Base-by-base conservation (phyloP, 345 rosid species). In the Arabidopsis arenosa region DNA sequence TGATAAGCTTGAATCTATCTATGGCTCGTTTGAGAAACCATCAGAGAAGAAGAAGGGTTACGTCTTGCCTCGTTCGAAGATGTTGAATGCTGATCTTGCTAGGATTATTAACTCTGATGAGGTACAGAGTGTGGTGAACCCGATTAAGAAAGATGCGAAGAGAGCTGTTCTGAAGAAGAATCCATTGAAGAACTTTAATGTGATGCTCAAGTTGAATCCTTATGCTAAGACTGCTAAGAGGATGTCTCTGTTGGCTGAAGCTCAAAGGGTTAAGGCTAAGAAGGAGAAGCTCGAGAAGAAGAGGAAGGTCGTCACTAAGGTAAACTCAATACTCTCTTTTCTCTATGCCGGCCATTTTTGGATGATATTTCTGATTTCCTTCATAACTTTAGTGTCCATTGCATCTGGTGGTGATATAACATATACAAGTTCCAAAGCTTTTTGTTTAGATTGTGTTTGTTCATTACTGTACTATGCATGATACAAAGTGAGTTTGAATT, bases 181-280 rank as follows among this genome's bases (percentile, higher is more conserved):
- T 47, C 99, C 99, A 7, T 64, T 95, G 68, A 95, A 91, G 97
- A 92, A 95, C 39, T 71, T 90, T 48, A 89, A 90, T 73, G 85
- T 82, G 2, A 86, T 95, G 99, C 59, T 95, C 55, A 93, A 83
- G 85, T 75, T 95, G 55, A 95, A 95, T 63, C 99, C 98, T 0
- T 95, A 92, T 75, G 99, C 99, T 0, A 95, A 92, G 88, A 91
- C 99, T 9, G 98, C 99, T 0, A 85, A 81, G 90, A 88, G 99
- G 81, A 95, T 90, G 99, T 70, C 99, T 2, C 83, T 95, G 17
- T 78, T 95, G 80, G 98, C 99, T 2, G 99, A 95, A 84, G 94
- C 86, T 5, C 87, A 93, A 80, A 90, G 98, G 4, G 90, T 95
- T 14, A 92, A 93, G 84, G 57, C 96, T 11, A 95, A 95, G 96